A percentile compares a stretch with the other conserved stretches of the same genome.
Evolutionary conservation across 2,329 filamentous ascomycete genomes (phyloP).

Genomic region (Endothia cerciana): DNA sequence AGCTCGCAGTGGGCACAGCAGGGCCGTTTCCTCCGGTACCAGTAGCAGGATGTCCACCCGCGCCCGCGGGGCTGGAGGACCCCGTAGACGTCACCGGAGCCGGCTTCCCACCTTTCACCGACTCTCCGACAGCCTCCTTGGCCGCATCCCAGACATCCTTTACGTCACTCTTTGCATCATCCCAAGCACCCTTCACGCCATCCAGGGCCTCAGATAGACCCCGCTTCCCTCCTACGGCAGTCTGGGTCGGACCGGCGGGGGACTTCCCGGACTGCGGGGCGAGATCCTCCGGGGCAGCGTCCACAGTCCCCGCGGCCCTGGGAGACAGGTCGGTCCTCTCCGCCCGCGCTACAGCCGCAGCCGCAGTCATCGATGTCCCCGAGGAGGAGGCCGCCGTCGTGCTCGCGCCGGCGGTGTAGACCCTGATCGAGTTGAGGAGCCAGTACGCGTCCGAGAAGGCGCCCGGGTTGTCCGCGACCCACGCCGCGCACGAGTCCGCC

Average conservation of each 20-base stretch:
- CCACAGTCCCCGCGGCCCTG: too few species aligned
- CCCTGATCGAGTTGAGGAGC: constrained; percentile 30
- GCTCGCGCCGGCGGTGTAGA: constrained; percentile 13
- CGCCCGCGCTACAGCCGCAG: not conserved
- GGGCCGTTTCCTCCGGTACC: not conserved
- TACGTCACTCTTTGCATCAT: not conserved
- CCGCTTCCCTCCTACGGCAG: not conserved
- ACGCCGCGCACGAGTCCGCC: constrained; percentile 70
- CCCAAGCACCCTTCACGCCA: not conserved
- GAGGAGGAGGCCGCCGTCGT: not conserved
- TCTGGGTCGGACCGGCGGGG: too few species aligned
- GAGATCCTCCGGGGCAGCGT: too few species aligned
- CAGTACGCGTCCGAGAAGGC: constrained; percentile 28
- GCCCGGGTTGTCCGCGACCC: constrained; percentile 53
- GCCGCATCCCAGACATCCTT: not conserved
- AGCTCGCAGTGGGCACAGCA: too few species aligned
- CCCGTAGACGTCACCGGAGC: not conserved
- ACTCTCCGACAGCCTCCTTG: not conserved
- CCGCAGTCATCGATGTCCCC: not conserved
- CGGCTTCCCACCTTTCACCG: not conserved
- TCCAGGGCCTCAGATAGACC: not conserved
- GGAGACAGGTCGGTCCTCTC: not conserved
- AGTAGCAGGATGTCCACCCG: not conserved
- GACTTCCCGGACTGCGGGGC: too few species aligned
- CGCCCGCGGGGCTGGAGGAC: not conserved